Evolutionary conservation across 139 green algal species (phyloP), one percentile per base, ranked within the genome.

Genomic region (Coelastrella sp.): DNA sequence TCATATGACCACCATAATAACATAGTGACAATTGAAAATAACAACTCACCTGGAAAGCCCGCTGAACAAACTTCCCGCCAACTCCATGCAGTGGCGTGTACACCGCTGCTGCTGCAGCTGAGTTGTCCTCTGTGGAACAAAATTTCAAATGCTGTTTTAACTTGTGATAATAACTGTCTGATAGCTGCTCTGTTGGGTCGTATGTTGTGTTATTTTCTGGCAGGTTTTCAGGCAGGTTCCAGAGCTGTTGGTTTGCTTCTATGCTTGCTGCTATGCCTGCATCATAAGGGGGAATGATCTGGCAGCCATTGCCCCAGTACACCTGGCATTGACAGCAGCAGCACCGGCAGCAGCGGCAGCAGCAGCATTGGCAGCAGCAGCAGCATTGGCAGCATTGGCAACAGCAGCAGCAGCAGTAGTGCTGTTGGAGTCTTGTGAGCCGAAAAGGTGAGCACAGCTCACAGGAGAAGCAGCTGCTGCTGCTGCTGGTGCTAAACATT

Each of bases 81-180:
- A 98, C 95, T 9, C 96, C 96, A 81, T 98, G 96, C 85, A 98
- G 91, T 6, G 96, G 93, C 0, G 96, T 98, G 91, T 97, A 98
- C 22, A 95, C 93, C 1, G 95, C 90, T 14, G 19, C 87, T 8
- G 82, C 20, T 4, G 91, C 90, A 12, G 72, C 56, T 4, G 27
- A 82, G 82, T 95, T 96, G 12, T 90, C 90, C 24, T 78, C 81
- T 0, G 22, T 17, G 17, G 22, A 49, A 35, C 90, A 84, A 66
- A 90, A 93, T 61, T 35, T 65, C 78, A 96, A 68, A 7, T 78
- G 27, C 4, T 58, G 19, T 27, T 49, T 70, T 25, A 97, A 84
- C 8, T 76, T 59, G 0, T 1, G 19, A 80, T 94, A 97, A 86
- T 97, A 97, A 20, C 61, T n/a, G 3, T 82, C n/a, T 0, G 89